Percentiles rank a stretch among this genome's conserved stretches.
These are phyloP conservation scores for Candida silvicultrix DNA, from an alignment of 805 yeast species.

Conservation along the genomic window DNA sequence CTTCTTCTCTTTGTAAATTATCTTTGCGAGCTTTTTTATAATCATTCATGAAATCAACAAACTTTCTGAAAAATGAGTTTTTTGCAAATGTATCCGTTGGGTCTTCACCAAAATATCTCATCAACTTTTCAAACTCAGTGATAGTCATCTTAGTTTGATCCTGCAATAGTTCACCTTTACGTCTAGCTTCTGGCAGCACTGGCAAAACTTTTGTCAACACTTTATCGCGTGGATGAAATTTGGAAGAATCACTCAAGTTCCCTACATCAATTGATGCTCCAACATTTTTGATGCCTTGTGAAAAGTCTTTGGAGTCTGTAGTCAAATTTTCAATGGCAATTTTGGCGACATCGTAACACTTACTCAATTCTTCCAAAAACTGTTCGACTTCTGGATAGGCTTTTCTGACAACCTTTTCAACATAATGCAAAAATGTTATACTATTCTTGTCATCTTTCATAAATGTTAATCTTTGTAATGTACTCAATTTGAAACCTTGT, in stretches of 20 bases:
- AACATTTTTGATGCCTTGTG: conserved; percentile 43
- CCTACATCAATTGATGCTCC: conserved; percentile 53
- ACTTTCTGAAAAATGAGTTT: conserved; percentile 56
- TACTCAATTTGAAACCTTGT: conserved; percentile 62
- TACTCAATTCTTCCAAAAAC: conserved; percentile 55
- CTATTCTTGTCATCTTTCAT: conserved; percentile 63
- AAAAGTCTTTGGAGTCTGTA: conserved; percentile 51
- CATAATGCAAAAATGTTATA: conserved; percentile 67
- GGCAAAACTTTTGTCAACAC: conserved; percentile 49
- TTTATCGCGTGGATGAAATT: conserved; percentile 62
- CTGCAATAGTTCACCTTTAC: conserved; percentile 41
- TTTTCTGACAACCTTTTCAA: conserved; percentile 59
- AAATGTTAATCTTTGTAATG: conserved; percentile 63
- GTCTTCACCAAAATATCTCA: conserved; percentile 72
- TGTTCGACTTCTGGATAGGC: conserved; percentile 59
- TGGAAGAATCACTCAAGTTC: conserved; percentile 52
- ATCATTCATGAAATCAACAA: conserved; percentile 51
- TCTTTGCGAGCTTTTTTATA: conserved; percentile 62
- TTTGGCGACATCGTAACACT: conserved; percentile 48
- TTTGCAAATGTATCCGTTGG: conserved; percentile 44
- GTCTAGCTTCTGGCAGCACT: conserved; percentile 46
- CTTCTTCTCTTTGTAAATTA: conserved; percentile 63
- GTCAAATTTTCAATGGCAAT: conserved; percentile 58
- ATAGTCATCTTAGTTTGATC: conserved; percentile 46
- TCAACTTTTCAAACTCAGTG: conserved; percentile 47